Percentiles rank a stretch among this genome's conserved stretches.
Conservation (phyloP, 2,329 filamentous ascomycete genomes). For the Aspergillus carbonarius region DNA sequence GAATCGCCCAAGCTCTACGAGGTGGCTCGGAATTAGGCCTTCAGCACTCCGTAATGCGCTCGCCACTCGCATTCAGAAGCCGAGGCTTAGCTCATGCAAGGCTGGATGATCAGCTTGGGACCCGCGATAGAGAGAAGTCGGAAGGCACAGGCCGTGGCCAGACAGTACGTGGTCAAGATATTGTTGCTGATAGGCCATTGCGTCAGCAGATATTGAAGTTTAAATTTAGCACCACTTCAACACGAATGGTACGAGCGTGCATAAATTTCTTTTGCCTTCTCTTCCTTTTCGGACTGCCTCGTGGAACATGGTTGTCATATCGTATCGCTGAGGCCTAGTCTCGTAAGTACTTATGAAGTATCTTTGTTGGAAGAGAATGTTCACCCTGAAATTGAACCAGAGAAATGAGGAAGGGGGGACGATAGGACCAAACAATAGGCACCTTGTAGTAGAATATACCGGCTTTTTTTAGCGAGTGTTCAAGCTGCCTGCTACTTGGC, state of each 20-base stretch:
- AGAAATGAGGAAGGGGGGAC: background rate
- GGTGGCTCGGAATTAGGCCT: background rate
- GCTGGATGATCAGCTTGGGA: background rate
- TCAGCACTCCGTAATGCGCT: background rate
- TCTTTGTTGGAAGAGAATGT: background rate
- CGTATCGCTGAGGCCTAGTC: background rate
- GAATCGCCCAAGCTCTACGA: background rate
- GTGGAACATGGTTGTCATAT: constrained; percentile 10
- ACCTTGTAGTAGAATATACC: background rate
- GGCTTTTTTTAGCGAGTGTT: background rate
- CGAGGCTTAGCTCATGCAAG: background rate
- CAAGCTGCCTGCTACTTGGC: background rate
- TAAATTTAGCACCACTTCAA: constrained; percentile 7
- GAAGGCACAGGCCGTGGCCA: background rate
- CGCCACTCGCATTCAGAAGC: background rate
- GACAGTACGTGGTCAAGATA: background rate
- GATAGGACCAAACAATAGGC: background rate
- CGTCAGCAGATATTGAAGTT: constrained; percentile 11
- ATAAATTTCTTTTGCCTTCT: background rate
- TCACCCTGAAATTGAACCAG: background rate
- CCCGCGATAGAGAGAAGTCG: background rate
- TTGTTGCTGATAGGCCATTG: constrained; percentile 8
- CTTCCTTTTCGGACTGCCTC: constrained; percentile 5
- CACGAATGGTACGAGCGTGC: background rate
- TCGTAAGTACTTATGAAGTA: background rate